Base-by-base conservation (phyloP, 768 basidiomycete genomes). In the Rhodotorula paludigena region DNA sequence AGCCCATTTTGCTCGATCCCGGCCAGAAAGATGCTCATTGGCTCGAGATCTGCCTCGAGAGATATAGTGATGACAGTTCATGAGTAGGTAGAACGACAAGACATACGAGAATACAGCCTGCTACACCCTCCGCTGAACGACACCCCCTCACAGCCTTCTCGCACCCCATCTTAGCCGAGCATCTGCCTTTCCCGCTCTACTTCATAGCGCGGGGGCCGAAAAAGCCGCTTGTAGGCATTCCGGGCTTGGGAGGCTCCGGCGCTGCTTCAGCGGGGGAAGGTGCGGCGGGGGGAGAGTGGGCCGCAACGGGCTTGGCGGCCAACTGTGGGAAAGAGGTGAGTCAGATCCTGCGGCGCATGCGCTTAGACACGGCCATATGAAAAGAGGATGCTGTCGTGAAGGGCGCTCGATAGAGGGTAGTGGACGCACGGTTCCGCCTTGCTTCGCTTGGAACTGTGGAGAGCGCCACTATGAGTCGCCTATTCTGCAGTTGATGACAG, bases 391-490 rank as follows among this genome's bases (percentile, higher is more conserved):
- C 25, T 5, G 6, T 30, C 11, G 38, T 15, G 30, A 30, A 25
- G 28, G 30, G 2, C 30, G 21, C 30, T 9, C 38, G 25, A 11
- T 30, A 30, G 60, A 32, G 23, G 8, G 41, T 1, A 18, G 38
- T 4, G 32, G 28, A 47, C 66, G n/a, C 11, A 68, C 66, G 5
- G 11, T n/a, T 3, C 62, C 67, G 16, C 57, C 51, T 2, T 68
- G 53, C 52, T 68, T 68, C 5, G 67, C 67, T 10, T 63, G 62
- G 47, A 68, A 68, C 67, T 68, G 56, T 38, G 16, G 23, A 41
- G 20, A 41, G 41, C 16, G 7, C 16, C 28, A 4, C 5, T 3
- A 15, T 8, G 15, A 5, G 32, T 51, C 49, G 33, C 32, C 49
- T 8, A 28, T 20, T 1, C 8, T 9, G 10, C 28, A 21, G 3